Percentiles rank a stretch among this genome's conserved stretches.
phyloP scores from a whole-genome alignment of 2,329 filamentous ascomycete species.

The Trichoderma hamatum region DNA sequence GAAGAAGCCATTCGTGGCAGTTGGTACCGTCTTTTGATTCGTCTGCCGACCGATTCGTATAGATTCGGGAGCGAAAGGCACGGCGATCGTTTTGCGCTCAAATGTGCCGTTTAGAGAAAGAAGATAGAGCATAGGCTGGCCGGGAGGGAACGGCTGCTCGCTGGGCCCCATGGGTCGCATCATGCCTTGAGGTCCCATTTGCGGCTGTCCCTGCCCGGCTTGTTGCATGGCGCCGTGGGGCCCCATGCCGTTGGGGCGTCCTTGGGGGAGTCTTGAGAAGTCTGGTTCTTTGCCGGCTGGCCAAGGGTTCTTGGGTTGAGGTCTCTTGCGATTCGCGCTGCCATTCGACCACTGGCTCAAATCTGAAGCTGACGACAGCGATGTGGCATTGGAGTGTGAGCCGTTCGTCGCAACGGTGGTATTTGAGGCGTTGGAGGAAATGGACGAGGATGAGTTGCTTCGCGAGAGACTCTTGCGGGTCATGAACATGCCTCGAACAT shows the following conservation, averaged over 20 bases:
- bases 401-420: conserved; percentile 66
- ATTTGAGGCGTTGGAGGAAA: conserved; percentile 66
- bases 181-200: conserved; percentile 50
- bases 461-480: conserved; percentile 85
- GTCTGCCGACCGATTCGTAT: conserved; percentile 94
- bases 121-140: conserved; percentile 79
- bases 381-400: conserved; percentile 64
- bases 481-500: conserved; percentile 85
- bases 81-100: conserved; percentile 92
- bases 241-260: conserved; percentile 49
- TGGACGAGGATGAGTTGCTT: conserved; percentile 87
- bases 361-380: conserved; percentile 51
- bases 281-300: conserved; percentile 52
- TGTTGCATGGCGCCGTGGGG: conserved; percentile 42
- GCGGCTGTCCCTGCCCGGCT: conserved; percentile 38
- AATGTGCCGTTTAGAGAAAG: conserved; percentile 94
- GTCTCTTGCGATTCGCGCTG: conserved; percentile 54
- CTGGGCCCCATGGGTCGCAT: conserved; percentile 67
- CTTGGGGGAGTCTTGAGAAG: conserved; percentile 49
- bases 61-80: conserved; percentile 92
- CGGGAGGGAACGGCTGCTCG: conserved; percentile 57
- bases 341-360: conserved; percentile 54
- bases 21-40: conserved; percentile 93
- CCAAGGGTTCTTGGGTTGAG: conserved; percentile 56
- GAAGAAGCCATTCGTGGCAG: conserved; percentile 89